Base-by-base conservation (phyloP, 768 basidiomycete genomes). In the Lentinula detonsa region DNA sequence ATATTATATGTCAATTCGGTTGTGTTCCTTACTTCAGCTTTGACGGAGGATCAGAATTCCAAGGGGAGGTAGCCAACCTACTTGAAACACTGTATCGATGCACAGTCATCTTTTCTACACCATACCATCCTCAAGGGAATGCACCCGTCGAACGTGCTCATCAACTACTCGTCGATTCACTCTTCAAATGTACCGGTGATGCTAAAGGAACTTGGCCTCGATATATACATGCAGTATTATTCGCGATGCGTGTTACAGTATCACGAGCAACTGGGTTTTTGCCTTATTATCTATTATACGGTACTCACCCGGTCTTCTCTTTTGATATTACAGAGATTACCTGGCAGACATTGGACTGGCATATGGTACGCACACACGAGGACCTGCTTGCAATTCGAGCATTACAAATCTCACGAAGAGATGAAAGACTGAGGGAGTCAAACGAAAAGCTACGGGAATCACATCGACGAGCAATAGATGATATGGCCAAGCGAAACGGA, bases 41-140 rank as follows among this genome's bases (percentile, higher is more conserved):
- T 10, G 75, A 76, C 39, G 66, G 66, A 13, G 73, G 75, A 0
- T 15, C 65, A 0, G 74, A 74, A 42, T 74, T 74, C 59, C 67
- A 67, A 45, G 70, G 66, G 0, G 68, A 68, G 0, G 68, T 68
- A 1, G 13, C 48, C 1, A 60, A 65, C 1, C 56, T 74, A 0
- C 49, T 72, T 0, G 59, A 63, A 23, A 50, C 55, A 2, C 65
- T 66, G 7, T 74, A 73, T 53, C 58, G 66, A 3, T 64, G 73
- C 18, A 52, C 46, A 0, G 65, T 71, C 8, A 66, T 76, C n/a
- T 18, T 70, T 9, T 73, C 70, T 0, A 69, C 71, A 0, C 57
- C 71, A 6, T 68, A 71, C 54, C 62, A 75, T 61, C 62, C 69
- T 1, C 52, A 73, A 61, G 67, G 69, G 18, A 76, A 76, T 43